Evolutionary conservation across 768 basidiomycete genomes (phyloP).

Genomic region (Tricholoma bakamatsutake): DNA sequence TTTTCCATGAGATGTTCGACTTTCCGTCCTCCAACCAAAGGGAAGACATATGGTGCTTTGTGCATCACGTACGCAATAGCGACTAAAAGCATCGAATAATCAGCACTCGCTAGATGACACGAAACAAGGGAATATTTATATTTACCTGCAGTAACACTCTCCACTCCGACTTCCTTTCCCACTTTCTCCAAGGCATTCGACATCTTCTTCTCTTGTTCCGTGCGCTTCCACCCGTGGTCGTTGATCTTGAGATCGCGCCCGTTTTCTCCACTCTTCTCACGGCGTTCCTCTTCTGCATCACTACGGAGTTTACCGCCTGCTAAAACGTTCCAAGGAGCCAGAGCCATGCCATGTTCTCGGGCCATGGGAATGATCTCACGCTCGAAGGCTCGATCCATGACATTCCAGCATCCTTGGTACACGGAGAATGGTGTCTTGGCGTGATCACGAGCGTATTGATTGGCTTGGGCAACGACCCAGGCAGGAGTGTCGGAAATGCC

Average conservation of each 20-base stretch:
- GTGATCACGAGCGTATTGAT: constrained; percentile 44
- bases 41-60: constrained; percentile 48
- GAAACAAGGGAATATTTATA: not conserved
- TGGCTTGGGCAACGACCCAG: constrained; percentile 43
- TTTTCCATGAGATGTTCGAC: constrained; percentile 46
- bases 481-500: constrained; percentile 40
- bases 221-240: constrained; percentile 36
- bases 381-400: constrained; percentile 42
- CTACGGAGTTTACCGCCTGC: constrained; percentile 46
- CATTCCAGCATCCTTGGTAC: constrained; percentile 45
- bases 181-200: constrained; percentile 43
- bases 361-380: constrained; percentile 48
- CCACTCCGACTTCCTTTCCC: constrained; percentile 42
- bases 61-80: constrained; percentile 51
- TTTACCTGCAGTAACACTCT: constrained; percentile 40
- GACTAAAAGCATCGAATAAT: constrained; percentile 19
- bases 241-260: constrained; percentile 27
- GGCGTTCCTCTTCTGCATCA: constrained; percentile 34
- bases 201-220: constrained; percentile 35
- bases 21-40: constrained; percentile 44
- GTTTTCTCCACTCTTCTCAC: constrained; percentile 27
- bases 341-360: constrained; percentile 31
- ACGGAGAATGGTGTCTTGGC: constrained; percentile 46
- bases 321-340: constrained; percentile 29
- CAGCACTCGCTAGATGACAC: not conserved